A percentile compares a stretch with the other conserved stretches of the same genome.
These are phyloP conservation scores for Pestalotiopsis sp. DNA, from an alignment of 2,329 filamentous ascomycete species.

Conservation along the genomic window DNA sequence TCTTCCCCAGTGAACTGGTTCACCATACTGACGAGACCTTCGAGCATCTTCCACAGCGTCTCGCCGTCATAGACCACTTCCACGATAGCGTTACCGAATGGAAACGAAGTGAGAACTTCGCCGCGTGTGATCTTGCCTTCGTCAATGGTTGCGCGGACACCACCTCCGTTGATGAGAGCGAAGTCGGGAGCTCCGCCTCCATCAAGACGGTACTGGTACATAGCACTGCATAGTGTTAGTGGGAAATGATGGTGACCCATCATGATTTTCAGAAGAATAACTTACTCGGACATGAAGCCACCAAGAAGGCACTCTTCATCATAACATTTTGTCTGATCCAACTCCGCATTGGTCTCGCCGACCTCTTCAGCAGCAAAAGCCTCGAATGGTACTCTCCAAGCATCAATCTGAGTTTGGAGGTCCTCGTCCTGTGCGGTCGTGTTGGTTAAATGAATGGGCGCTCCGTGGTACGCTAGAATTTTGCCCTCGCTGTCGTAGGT, in stretches of 20 bases:
- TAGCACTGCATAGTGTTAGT: constrained; percentile 43
- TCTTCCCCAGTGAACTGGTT: constrained; percentile 54
- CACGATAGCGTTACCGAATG: constrained; percentile 65
- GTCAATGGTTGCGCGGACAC: constrained; percentile 64
- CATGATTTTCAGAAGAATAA: neutral
- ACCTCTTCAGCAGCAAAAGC: constrained; percentile 58
- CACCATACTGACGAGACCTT: constrained; percentile 55
- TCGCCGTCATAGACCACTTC: constrained; percentile 54
- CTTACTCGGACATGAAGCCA: constrained; percentile 52
- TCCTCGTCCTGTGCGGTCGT: constrained; percentile 54
- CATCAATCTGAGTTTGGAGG: constrained; percentile 58
- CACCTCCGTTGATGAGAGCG: constrained; percentile 64
- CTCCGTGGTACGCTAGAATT: constrained; percentile 62
- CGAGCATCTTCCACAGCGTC: constrained; percentile 56
- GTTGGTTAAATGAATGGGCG: constrained; percentile 65
- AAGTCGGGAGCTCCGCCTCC: constrained; percentile 48
- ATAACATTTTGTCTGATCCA: constrained; percentile 62
- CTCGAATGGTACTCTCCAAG: constrained; percentile 63
- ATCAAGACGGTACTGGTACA: constrained; percentile 59
- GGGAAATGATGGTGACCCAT: neutral
- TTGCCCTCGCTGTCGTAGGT: constrained; percentile 61
- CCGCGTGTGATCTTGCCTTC: constrained; percentile 61
- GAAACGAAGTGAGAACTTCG: constrained; percentile 63
- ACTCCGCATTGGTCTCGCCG: constrained; percentile 51
- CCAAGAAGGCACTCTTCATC: constrained; percentile 58